These are phyloP conservation scores for Dactylellina cionopaga DNA, from an alignment of 2,329 filamentous ascomycete genomes.

Conservation along the genomic window DNA sequence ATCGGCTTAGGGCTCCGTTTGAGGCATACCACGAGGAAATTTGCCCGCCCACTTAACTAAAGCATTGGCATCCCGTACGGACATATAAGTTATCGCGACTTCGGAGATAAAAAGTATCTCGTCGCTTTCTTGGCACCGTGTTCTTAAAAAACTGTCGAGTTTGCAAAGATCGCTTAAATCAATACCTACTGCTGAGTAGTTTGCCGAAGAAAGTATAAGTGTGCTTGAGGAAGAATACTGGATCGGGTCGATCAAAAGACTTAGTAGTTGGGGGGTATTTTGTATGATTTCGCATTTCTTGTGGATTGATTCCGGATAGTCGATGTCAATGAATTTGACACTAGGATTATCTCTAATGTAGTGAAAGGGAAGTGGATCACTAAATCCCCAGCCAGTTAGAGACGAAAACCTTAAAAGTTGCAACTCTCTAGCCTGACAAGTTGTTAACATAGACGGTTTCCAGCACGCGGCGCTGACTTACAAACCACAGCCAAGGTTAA, in stretches of 20 bases:
- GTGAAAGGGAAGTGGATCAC: constrained; percentile 38
- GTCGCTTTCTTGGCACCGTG: constrained; percentile 66
- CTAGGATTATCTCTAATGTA: constrained; percentile 79
- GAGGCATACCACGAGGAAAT: constrained; percentile 71
- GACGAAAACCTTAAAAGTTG: too few species aligned
- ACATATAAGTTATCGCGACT: constrained; percentile 74
- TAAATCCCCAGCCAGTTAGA: too few species aligned
- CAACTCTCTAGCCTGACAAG: too few species aligned
- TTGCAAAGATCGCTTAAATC: constrained; percentile 75
- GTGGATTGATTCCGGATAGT: constrained; percentile 81
- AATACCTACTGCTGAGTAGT: constrained; percentile 82
- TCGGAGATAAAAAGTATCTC: constrained; percentile 84
- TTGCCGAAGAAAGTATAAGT: constrained; percentile 72
- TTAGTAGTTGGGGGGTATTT: constrained; percentile 70
- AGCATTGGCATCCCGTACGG: constrained; percentile 63
- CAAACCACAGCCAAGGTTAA: constrained; percentile 92
- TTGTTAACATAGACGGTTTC: too few species aligned
- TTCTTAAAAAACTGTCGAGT: constrained; percentile 70
- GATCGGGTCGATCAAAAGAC: constrained; percentile 64
- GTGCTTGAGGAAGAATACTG: constrained; percentile 60
- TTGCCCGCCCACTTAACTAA: constrained; percentile 81
- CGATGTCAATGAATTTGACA: constrained; percentile 87
- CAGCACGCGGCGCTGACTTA: too few species aligned
- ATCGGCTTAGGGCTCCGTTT: not conserved
- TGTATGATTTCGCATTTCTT: constrained; percentile 77